Evolutionary conservation across 2,329 filamentous ascomycete genomes (phyloP).

Genomic region (Pseudogymnoascus sp.): DNA sequence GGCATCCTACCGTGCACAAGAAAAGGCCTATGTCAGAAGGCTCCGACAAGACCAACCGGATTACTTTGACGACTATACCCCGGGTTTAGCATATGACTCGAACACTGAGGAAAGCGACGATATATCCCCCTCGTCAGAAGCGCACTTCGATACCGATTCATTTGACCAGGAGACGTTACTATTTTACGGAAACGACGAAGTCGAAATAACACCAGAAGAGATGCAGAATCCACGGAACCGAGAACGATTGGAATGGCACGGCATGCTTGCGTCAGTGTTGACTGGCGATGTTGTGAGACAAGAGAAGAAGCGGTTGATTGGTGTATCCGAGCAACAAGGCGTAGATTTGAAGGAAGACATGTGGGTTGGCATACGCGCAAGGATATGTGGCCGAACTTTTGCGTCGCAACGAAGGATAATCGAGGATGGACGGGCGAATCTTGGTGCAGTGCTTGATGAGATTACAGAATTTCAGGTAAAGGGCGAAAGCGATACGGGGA

Average conservation of each 20-base stretch:
- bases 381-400: conserved; percentile 73
- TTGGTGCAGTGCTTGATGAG: conserved; percentile 72
- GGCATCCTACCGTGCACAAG: conserved; percentile 72
- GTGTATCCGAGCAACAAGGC: conserved; percentile 55
- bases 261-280: conserved; percentile 90
- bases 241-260: conserved; percentile 93
- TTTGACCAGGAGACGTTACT: conserved; percentile 90
- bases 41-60: conserved; percentile 66
- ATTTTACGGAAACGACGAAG: conserved; percentile 84
- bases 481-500: conserved; percentile 80
- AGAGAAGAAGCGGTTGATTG: conserved; percentile 92
- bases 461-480: conserved; percentile 93
- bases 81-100: conserved; percentile 54
- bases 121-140: conserved; percentile 79
- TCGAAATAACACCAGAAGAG: conserved; percentile 84
- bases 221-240: conserved; percentile 79
- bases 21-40: conserved; percentile 90
- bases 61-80: conserved; percentile 55
- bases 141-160: conserved; percentile 70
- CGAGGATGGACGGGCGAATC: conserved; percentile 68
- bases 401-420: conserved; percentile 80
- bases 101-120: conserved; percentile 73
- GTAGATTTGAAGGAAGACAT: conserved; percentile 65
- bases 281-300: conserved; percentile 96
- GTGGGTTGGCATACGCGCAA: conserved; percentile 82